A percentile compares a stretch with the other conserved stretches of the same genome.
Conservation (phyloP, 1,284 basidiomycete genomes). For the Rhodotorula sp. region DNA sequence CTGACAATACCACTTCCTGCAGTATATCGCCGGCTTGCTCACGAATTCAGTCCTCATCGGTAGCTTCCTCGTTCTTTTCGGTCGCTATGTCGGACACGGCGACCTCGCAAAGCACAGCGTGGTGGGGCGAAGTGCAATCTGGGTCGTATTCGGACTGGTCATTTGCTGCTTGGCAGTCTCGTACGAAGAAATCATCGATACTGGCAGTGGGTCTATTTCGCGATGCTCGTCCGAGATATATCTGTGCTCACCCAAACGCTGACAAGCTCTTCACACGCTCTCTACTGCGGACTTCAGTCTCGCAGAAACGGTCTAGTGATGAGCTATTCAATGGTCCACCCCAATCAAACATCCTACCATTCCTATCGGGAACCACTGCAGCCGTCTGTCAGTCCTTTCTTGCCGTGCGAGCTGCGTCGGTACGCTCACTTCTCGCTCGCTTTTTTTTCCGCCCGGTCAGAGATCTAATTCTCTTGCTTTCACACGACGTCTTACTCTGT, state of each 20-base stretch:
- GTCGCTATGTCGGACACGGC: neutral
- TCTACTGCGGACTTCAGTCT: neutral
- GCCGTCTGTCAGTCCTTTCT: conserved; percentile 15
- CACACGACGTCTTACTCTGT: too few species aligned
- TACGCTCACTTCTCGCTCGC: neutral
- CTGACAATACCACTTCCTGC: neutral
- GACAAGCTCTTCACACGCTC: neutral
- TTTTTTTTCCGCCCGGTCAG: neutral
- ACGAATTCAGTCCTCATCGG: conserved; percentile 7
- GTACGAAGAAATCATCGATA: conserved; percentile 9
- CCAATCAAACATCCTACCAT: conserved; percentile 6
- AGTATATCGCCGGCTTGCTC: conserved; percentile 1
- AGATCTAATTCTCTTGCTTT: neutral
- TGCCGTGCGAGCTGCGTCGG: conserved; percentile 9
- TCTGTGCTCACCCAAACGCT: neutral
- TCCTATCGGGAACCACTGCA: neutral
- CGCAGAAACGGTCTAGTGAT: neutral
- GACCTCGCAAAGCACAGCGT: neutral
- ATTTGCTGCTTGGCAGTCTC: conserved; percentile 5
- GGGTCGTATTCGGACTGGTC: conserved; percentile 15
- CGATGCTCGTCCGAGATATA: too few species aligned
- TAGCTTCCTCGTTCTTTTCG: conserved; percentile 2
- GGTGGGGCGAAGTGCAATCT: neutral
- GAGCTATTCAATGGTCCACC: conserved; percentile 5
- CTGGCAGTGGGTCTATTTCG: neutral